Base-by-base conservation (phyloP, 139 green algal genomes). In the Ettlia oleoabundans region DNA sequence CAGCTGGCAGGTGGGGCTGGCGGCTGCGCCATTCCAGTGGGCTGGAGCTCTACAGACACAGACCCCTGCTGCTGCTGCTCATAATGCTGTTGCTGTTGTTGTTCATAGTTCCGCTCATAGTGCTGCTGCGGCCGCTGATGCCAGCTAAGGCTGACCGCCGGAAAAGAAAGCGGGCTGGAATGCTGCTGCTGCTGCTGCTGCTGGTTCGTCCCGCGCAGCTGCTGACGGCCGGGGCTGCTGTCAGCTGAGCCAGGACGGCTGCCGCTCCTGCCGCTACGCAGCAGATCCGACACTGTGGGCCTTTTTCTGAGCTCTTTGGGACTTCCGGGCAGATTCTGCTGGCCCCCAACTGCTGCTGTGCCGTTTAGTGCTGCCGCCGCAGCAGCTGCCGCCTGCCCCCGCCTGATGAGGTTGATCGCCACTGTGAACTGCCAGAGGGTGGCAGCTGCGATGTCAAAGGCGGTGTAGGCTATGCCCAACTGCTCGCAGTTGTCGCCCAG, bases 361-460 rank as follows among this genome's bases (percentile, higher is more conserved):
- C 64, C 64, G 32, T 71, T 7, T 4, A 75, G 67, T 6, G 38
- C 38, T 15, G 33, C 32, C 22, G 47, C 63, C 2, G 77, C 63
- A 2, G 42, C 77, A 10, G 32, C 40, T 30, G 62, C 51, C 47
- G 32, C 63, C 15, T 30, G 24, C 15, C 33, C 41, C 24, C 65
- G 40, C 63, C 51, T 69, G 30, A 88, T 64, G 7, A 88, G 35
- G n/a, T 73, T 35, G 55, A 88, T 66, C 1, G 70, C 84, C 40
- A 88, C 32, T 4, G 78, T 85, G 77, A 88, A 88, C 55, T 88
- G 84, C 55, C 78, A 80, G 15, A 85, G 42, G 3, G 84, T 88
- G 68, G 78, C 84, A 1, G 61, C 71, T 0, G 53, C 65, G 4
- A 88, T 88, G 78, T 85, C 71, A 72, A 88, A 82, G 18, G 70